Conservation (phyloP, 495 filamentous ascomycete species). For the Xylaria longipes region DNA sequence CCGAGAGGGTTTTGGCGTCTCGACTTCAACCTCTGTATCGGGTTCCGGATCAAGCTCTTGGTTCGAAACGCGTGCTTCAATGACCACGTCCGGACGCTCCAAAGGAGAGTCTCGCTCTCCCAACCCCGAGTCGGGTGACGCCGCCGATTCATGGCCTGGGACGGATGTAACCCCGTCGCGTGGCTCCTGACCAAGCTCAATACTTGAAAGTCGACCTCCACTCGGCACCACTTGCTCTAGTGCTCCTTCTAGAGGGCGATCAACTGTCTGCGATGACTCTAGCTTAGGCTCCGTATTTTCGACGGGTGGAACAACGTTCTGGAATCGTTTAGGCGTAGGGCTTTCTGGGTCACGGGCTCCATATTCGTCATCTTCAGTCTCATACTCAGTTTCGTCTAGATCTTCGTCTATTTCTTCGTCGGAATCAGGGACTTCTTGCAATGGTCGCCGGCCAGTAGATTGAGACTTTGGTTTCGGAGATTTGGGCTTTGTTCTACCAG, state of each 20-base stretch:
- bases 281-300: slow-evolving; percentile 9
- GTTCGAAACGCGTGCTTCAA: background rate
- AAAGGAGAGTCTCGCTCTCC: background rate
- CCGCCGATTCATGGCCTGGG: background rate
- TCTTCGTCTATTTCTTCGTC: slow-evolving; percentile 45
- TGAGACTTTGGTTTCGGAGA: slow-evolving; percentile 28
- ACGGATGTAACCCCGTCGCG: background rate
- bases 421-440: slow-evolving; percentile 41
- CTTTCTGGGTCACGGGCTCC: slow-evolving; percentile 21
- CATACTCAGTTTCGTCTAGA: slow-evolving; percentile 37
- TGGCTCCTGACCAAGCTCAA: background rate
- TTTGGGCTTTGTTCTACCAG: slow-evolving; percentile 35
- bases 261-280: background rate
- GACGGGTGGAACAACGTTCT: background rate
- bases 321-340: slow-evolving; percentile 15
- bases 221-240: background rate
- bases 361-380: slow-evolving; percentile 34
- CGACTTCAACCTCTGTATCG: background rate
- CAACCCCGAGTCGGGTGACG: background rate
- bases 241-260: background rate
- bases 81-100: background rate
- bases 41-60: slow-evolving; percentile 22
- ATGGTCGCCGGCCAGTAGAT: slow-evolving; percentile 26
- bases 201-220: background rate
- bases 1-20: background rate